These are phyloP conservation scores for Lentinula raphanica DNA, from an alignment of 768 basidiomycete genomes.

Conservation along the genomic window DNA sequence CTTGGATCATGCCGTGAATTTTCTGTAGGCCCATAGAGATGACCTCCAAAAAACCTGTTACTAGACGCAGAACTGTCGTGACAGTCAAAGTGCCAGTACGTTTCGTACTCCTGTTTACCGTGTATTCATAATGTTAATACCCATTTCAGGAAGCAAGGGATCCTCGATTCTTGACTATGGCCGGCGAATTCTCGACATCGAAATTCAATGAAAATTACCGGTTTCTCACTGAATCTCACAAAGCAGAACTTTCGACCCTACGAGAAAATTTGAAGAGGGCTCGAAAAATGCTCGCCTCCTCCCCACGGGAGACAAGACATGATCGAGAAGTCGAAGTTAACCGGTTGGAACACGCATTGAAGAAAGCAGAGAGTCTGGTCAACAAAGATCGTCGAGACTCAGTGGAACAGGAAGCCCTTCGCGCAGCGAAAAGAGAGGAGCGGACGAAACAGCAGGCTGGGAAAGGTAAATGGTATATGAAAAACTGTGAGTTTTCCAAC, in stretches of 20 bases:
- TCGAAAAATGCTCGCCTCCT: constrained; percentile 53
- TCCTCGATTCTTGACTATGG: constrained; percentile 75
- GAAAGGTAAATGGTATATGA: constrained; percentile 84
- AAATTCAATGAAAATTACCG: constrained; percentile 68
- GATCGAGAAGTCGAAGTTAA: constrained; percentile 67
- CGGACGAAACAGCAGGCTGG: constrained; percentile 64
- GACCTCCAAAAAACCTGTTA: constrained; percentile 81
- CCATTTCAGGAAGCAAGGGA: constrained; percentile 66
- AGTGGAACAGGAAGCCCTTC: constrained; percentile 66
- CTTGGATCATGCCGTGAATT: constrained; percentile 3
- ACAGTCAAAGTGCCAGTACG: constrained; percentile 63
- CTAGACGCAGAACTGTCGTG: constrained; percentile 63
- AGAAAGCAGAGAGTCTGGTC: constrained; percentile 70
- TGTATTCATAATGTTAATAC: background rate
- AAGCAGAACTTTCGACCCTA: constrained; percentile 58
- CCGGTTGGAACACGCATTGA: constrained; percentile 67
- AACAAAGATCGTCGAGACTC: constrained; percentile 66
- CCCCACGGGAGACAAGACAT: constrained; percentile 52
- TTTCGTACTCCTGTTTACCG: constrained; percentile 6
- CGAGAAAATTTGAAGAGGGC: constrained; percentile 65
- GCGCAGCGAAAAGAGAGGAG: constrained; percentile 51
- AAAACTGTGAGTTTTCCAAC: constrained; percentile 55
- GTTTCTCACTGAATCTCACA: constrained; percentile 67
- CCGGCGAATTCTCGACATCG: constrained; percentile 61
- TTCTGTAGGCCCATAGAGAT: constrained; percentile 66